These are phyloP conservation scores for Fusarium sacchari DNA, from an alignment of 2,329 filamentous ascomycete genomes.

Conservation along the genomic window DNA sequence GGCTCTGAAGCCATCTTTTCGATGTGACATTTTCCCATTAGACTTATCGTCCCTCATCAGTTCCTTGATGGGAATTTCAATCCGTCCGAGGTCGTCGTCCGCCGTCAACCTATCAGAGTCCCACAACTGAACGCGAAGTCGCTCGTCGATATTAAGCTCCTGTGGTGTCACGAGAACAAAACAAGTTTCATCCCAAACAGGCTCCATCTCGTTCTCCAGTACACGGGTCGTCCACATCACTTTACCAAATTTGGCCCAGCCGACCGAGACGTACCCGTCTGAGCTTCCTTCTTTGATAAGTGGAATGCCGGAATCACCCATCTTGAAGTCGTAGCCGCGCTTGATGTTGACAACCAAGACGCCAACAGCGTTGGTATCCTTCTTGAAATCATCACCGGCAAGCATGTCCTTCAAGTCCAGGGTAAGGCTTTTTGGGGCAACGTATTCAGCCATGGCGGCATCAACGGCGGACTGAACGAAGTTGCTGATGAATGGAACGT, in stretches of 20 bases:
- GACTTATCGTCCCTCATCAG: constrained; percentile 69
- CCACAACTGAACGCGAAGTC: constrained; percentile 76
- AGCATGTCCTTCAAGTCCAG: constrained; percentile 82
- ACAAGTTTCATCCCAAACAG: constrained; percentile 76
- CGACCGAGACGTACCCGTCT: constrained; percentile 77
- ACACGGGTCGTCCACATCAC: constrained; percentile 70
- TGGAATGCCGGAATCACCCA: constrained; percentile 72
- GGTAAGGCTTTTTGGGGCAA: constrained; percentile 79
- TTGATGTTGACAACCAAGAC: constrained; percentile 74
- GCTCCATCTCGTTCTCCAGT: constrained; percentile 71
- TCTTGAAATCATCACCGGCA: constrained; percentile 81
- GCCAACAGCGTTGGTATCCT: constrained; percentile 73
- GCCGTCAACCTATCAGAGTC: constrained; percentile 78
- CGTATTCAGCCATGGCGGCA: constrained; percentile 78
- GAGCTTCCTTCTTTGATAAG: constrained; percentile 68
- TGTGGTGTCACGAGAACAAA: constrained; percentile 76
- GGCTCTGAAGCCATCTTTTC: constrained; percentile 72
- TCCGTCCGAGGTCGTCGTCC: constrained; percentile 78
- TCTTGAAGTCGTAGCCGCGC: constrained; percentile 75
- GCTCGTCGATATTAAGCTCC: constrained; percentile 77
- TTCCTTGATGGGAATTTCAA: constrained; percentile 73
- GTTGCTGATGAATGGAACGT: constrained; percentile 77
- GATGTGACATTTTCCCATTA: constrained; percentile 69
- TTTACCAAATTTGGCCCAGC: constrained; percentile 82
- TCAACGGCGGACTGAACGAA: constrained; percentile 81